Conservation (phyloP, 495 filamentous ascomycete species). For the Apiosordaria backusii region DNA sequence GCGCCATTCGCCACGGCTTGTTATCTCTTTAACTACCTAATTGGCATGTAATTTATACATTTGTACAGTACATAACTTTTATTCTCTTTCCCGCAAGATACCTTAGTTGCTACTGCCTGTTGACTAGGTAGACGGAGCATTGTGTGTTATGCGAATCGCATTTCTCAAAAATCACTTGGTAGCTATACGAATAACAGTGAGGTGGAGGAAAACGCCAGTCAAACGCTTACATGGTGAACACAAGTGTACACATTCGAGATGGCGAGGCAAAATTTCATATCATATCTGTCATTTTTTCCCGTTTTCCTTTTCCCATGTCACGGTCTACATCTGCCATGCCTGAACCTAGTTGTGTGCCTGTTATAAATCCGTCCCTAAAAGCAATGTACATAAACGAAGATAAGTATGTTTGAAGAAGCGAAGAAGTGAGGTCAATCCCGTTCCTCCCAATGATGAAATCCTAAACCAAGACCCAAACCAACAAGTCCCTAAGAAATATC, state of each 20-base stretch:
- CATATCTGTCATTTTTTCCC: background rate
- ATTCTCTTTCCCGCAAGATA: no score
- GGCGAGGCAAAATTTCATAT: background rate
- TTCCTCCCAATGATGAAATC: background rate
- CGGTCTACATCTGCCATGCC: background rate
- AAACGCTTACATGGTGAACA: no score
- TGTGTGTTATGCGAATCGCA: no score
- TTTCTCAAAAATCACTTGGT: no score
- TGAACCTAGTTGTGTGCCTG: background rate
- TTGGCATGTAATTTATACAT: background rate
- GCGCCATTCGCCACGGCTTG: background rate
- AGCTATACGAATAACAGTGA: no score
- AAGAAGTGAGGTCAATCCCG: background rate
- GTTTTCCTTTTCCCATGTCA: background rate
- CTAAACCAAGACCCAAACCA: background rate
- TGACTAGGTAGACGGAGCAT: no score
- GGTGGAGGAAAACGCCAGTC: no score
- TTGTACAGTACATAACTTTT: no score
- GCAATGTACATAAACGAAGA: background rate
- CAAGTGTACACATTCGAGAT: no score
- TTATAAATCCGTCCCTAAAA: background rate
- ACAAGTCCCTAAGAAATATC: constrained; percentile 1
- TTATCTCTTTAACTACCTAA: background rate
- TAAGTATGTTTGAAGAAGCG: background rate
- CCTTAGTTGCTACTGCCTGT: no score